A percentile compares a stretch with the other conserved stretches of the same genome.
phyloP scores from a whole-genome alignment of 768 basidiomycete genomes.

The Erythrobasidium yunnanense region DNA sequence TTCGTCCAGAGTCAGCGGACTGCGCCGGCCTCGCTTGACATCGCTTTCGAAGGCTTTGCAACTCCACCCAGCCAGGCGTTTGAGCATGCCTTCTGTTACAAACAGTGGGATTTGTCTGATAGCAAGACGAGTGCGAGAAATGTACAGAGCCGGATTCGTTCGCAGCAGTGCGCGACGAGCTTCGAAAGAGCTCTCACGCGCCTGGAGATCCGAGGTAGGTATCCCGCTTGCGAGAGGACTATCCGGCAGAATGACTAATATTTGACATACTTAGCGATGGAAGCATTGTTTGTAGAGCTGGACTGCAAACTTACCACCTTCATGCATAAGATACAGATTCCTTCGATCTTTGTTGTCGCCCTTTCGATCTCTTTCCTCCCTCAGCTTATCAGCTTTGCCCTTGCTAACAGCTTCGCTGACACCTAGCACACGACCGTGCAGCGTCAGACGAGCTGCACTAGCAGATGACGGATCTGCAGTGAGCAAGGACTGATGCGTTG shows the following conservation, averaged over 20 bases:
- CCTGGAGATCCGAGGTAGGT: conserved; percentile 65
- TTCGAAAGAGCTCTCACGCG: conserved; percentile 72
- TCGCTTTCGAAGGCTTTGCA: conserved; percentile 68
- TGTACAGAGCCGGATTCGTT: conserved; percentile 83
- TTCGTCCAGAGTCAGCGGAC: conserved; percentile 63
- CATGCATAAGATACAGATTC: conserved; percentile 86
- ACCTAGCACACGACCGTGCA: conserved; percentile 87
- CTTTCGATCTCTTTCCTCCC: conserved; percentile 72
- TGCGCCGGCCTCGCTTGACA: conserved; percentile 54
- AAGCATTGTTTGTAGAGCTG: background rate
- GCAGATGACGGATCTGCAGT: conserved; percentile 86
- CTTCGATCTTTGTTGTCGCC: conserved; percentile 80
- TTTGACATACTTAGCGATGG: background rate
- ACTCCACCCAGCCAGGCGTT: conserved; percentile 73
- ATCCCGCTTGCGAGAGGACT: conserved; percentile 65
- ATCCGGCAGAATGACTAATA: conserved; percentile 85
- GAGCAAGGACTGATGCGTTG: conserved; percentile 53
- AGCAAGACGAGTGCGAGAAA: conserved; percentile 86
- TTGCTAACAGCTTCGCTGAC: conserved; percentile 81
- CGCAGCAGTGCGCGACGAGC: conserved; percentile 71
- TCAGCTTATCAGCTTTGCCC: conserved; percentile 74
- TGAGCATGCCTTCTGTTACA: conserved; percentile 78
- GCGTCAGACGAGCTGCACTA: conserved; percentile 65
- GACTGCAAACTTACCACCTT: conserved; percentile 61
- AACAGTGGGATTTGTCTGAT: conserved; percentile 85